These are phyloP conservation scores for Panicum hallii DNA, from an alignment of 202 grass and related monocot species.

Conservation along the genomic window DNA sequence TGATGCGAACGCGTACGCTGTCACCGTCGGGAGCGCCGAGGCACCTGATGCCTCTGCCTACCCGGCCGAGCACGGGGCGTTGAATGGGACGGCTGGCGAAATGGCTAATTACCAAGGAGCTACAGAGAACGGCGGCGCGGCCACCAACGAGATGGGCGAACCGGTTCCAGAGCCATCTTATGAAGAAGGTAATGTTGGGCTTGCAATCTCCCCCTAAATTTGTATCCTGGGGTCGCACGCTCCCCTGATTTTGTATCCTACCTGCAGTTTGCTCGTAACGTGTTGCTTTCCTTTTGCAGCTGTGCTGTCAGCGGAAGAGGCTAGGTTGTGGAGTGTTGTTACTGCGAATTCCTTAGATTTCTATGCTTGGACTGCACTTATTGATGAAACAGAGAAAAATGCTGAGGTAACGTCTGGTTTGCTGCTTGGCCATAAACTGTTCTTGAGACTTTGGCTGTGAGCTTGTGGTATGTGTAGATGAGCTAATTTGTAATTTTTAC, in stretches of 20 bases:
- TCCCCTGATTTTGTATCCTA: not conserved
- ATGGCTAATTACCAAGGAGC: slow-evolving; percentile 59
- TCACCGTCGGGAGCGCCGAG: slow-evolving; percentile 12
- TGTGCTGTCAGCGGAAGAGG: slow-evolving; percentile 84
- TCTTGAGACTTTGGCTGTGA: not conserved
- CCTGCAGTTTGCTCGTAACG: slow-evolving; percentile 1
- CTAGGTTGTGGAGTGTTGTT: slow-evolving; percentile 85
- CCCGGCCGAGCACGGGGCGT: slow-evolving; percentile 46
- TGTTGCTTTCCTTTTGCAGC: slow-evolving; percentile 42
- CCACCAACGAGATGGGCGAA: slow-evolving; percentile 46
- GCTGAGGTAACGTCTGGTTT: slow-evolving; percentile 54
- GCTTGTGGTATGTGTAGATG: not conserved
- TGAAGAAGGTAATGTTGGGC: slow-evolving; percentile 64
- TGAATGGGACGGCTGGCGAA: slow-evolving; percentile 63
- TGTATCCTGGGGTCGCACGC: not conserved
- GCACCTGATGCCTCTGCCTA: slow-evolving; percentile 40
- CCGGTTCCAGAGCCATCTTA: slow-evolving; percentile 62
- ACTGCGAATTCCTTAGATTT: slow-evolving; percentile 77
- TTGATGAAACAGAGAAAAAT: slow-evolving; percentile 91
- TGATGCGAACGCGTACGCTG: slow-evolving; percentile 34
- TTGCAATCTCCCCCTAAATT: not conserved
- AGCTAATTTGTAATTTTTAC: not conserved
- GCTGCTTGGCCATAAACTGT: not conserved
- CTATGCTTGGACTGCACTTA: slow-evolving; percentile 89
- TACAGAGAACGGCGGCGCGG: slow-evolving; percentile 59